Evolutionary conservation across 768 basidiomycete species (phyloP), one percentile per base, ranked within the genome.

Genomic region (Pleurotus cornucopiae): DNA sequence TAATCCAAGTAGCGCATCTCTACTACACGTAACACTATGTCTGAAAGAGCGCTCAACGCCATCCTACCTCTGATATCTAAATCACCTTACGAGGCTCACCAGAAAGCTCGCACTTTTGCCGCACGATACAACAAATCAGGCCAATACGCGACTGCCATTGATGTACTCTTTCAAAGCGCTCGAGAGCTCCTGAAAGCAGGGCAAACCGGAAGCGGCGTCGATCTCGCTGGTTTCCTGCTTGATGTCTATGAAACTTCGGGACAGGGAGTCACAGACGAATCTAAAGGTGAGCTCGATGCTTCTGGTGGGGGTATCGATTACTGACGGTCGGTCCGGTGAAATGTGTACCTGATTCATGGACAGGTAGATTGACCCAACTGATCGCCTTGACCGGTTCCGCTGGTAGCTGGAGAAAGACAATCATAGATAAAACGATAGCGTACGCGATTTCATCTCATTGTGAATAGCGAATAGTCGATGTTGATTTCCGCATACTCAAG

Each of bases 41-140:
- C 30, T 34, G 30, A 34, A 34, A 78, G 81, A 58, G 91, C 91
- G 46, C 74, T 93, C 11, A 83, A 81, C 59, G 89, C 88, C 7
- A 91, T 89, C 61, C 73, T 88, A 57, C 91, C 84, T 9, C 80
- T 86, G 48, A 87, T 94, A 49, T 69, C 79, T 4, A 75, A 77
- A 7, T 82, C 86, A 7, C 91, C 94, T 37, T 97, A 97, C 69
- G 92, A 94, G 59, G 95, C 95, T 0, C 96, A 98, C 64, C 95
- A 98, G 70, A 98, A 98, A 72, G 93, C 94, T 7, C 84, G 96
- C 23, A 98, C 95, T 14, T 97, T 96, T 61, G 93, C 93, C 4
- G 86, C 94, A 3, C 81, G 95, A 63, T 92, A 92, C 68, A 76
- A 79, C 49, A 93, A 94, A 74, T 82, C 90, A 2, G 77, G 76